A percentile compares a stretch with the other conserved stretches of the same genome.
Evolutionary conservation across 2,329 filamentous ascomycete genomes (phyloP).

Genomic region (Colletotrichum sansevieriae): DNA sequence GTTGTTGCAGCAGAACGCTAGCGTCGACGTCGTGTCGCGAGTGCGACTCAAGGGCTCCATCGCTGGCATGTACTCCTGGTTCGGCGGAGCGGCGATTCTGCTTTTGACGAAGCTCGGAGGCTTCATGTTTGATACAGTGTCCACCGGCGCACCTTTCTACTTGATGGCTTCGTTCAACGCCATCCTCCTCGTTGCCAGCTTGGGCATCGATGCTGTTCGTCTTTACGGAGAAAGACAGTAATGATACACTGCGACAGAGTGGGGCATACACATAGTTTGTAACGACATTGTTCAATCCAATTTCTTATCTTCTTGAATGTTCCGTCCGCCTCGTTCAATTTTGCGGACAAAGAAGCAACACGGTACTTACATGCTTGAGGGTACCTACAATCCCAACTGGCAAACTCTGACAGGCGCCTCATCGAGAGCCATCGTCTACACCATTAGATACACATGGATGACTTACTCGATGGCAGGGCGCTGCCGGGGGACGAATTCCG

Average conservation of each 20-base stretch:
- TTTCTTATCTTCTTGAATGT: neutral
- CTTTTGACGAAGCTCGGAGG: conserved; percentile 93
- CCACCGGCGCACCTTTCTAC: conserved; percentile 87
- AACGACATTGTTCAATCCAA: neutral
- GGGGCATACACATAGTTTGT: conserved; percentile 1
- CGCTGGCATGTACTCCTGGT: conserved; percentile 92
- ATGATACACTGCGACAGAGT: neutral
- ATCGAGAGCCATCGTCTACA: too few relatives aligned
- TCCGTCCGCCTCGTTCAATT: neutral
- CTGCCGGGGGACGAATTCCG: neutral
- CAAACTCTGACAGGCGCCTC: too few relatives aligned
- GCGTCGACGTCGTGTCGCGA: conserved; percentile 56
- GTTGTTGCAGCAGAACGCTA: conserved; percentile 50
- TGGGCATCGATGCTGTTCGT: conserved; percentile 63
- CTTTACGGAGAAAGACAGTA: conserved; percentile 48
- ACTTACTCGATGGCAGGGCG: neutral
- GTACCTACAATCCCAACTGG: too few relatives aligned
- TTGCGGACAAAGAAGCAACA: too few relatives aligned
- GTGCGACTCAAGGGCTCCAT: conserved; percentile 89
- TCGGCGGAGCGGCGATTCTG: conserved; percentile 89
- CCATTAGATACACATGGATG: too few relatives aligned
- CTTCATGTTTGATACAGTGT: conserved; percentile 82
- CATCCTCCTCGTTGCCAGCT: conserved; percentile 71
- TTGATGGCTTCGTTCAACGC: conserved; percentile 93
- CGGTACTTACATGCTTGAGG: neutral